Evolutionary conservation across 805 yeast genomes (phyloP), one percentile per base, ranked within the genome.

Genomic region (Brettanomyces bruxellensis): DNA sequence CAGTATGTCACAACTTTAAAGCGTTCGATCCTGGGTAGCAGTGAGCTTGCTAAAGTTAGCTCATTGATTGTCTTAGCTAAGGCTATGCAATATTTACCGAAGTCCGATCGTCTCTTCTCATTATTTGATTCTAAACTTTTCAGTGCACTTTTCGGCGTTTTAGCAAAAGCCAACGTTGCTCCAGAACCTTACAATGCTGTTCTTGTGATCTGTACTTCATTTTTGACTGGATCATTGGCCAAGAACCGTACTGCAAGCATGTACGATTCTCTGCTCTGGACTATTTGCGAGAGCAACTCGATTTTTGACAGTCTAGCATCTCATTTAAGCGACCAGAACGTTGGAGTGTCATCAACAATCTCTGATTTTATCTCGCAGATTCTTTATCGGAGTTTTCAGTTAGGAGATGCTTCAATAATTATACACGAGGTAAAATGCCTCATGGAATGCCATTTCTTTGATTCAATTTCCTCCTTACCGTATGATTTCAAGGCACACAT

Each of bases 1-100:
- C 45, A 45, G 5, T 61, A 56, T 38, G 45, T 55, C 1, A 51
- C 51, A 7, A 47, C 43, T 24, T 46, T 78, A 38, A 68, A 67
- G 48, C 42, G 59, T 11, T 70, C 72, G 40, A 71, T 76, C 32
- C 54, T 71, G 47, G 75, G 75, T 12, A 64, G 64, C 43, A 75
- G 71, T 48, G 72, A 72, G 46, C 70, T 51, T 43, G 82, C 76
- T 47, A 69, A 71, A 50, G 70, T 73, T 42, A 77, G 75, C 57
- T 68, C 77, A 3, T 72, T 79, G 8, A 73, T 74, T 1, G 78
- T 78, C 4, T 60, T 81, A 30, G 75, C 81, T 32, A 76, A 71
- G 51, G 63, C 76, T 25, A 59, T 78, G 40, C 81, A 76, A 39
- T 61, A 66, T 23, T 69, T 73, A 5, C 75, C 78, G 4, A 55